Base-by-base conservation (phyloP, 164 flowering plant species). In the Annona squamosa region DNA sequence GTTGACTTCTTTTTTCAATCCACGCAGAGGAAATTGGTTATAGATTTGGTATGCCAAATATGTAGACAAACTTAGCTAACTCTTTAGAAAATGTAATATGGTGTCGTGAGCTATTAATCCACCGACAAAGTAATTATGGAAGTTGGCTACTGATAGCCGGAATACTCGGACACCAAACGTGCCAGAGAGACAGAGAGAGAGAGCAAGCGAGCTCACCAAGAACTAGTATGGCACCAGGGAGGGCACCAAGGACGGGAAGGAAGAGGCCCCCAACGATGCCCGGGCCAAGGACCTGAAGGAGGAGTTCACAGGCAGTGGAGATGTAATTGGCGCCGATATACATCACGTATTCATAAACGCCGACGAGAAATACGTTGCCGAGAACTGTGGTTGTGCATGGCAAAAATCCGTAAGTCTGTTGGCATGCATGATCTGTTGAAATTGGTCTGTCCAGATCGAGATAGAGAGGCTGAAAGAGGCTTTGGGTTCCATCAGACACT, bases 181-280 rank as follows among this genome's bases (percentile, higher is more conserved):
- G 9, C 13, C 1, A 3, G 4, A 48, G 57, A 48, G 57, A 48
- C 7, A 48, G 57, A 48, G 56, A 48, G 56, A 48, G 57, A 52
- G 59, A 52, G 59, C 7, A 16, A 52, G 59, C 7, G 59, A 19
- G 16, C 63, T 52, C 76, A 90, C 97, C 97, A 7, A 92, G 87
- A 68, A 92, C 88, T 68, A 92, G 89, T 83, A 92, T 72, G 37
- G 98, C 98, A 65, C 92, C 97, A 2, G 99, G 99, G 76, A 94
- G 91, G 0, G 97, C 94, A n/a, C 97, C 94, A 64, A 94, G 97
- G 0, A 87, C 77, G 42, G 99, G 99, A 10, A 94, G 89, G 56
- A 94, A 87, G 5, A 94, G 80, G 3, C 97, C 99, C 1, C 97
- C 99, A 18, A 94, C 79, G 56, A 94, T 78, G 1, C 99, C 99